Evolutionary conservation across 1,139 yeast genomes (phyloP), one percentile per base, ranked within the genome.

Genomic region (Taphrina wiesneri): DNA sequence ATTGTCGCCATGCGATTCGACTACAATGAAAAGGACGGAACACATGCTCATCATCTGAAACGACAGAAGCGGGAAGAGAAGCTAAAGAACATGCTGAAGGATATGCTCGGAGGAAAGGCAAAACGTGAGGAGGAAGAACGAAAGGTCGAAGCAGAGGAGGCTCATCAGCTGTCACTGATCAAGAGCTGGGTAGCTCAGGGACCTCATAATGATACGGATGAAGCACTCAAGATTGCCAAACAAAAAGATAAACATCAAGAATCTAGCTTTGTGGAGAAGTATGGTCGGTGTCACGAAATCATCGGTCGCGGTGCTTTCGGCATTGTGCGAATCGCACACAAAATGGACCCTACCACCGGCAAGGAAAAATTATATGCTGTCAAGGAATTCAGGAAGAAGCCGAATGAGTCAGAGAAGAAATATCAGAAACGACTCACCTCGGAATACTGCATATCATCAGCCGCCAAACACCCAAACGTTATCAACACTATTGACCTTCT

Each of bases 31-130:
- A 53, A 60, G 26, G 86, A 86, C 70, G 92, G 95, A 1, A 69
- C 77, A 13, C 98, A 92, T 75, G 90, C 85, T 72, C 98, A 92
- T 76, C 85, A 85, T 73, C 80, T 92, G 70, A 82, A 85, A 69
- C 85, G 87, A 54, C 86, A 92, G 11, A 86, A 87, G 73, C 83
- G 98, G 70, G 97, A 91, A 75, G 98, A 92, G 74, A 91, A 90
- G 74, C 80, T 92, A 59, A 83, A 90, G 21, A 86, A 86, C 69
- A 89, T 92, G 96, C 81, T 93, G 70, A 90, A 90, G 72, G 96
- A 90, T 73, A 77, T 92, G 68, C 49, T 70, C 26, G 71, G 72
- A 9, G 95, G 92, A n/a, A 63, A 68, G 46, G 70, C 70, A 28
- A 68, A 39, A 66, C 62, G 66, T 7, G 76, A 52, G 65, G 73